Evolutionary conservation across 2,329 filamentous ascomycete genomes (phyloP).

Genomic region (Arthrobotrys sinensis): DNA sequence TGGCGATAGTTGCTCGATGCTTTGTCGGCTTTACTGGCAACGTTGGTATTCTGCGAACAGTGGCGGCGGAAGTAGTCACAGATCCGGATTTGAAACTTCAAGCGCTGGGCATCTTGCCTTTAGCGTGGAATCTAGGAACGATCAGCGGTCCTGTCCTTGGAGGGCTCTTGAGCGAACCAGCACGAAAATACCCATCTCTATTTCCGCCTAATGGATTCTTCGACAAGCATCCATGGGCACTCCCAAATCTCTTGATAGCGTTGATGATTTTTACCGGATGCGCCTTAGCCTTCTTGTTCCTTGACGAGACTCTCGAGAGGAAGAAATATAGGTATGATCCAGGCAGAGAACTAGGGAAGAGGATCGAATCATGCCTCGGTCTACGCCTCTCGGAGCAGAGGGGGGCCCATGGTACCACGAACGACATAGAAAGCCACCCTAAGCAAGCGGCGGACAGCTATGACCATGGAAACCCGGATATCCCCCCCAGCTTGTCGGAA

Average conservation of each 20-base stretch:
- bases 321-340: conserved; percentile 16
- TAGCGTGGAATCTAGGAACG: conserved; percentile 91
- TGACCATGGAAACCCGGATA: conserved; percentile 67
- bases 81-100: conserved; percentile 76
- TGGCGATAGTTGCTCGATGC: conserved; percentile 82
- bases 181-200: conserved; percentile 78
- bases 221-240: conserved; percentile 83
- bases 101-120: conserved; percentile 93
- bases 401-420: conserved; percentile 67
- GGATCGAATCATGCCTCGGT: conserved; percentile 65
- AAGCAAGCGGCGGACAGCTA: conserved; percentile 65
- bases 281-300: conserved; percentile 81
- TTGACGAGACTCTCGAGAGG: conserved; percentile 83
- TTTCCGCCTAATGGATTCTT: conserved; percentile 81
- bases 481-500: conserved; percentile 71
- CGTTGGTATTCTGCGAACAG: conserved; percentile 90
- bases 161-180: conserved; percentile 85
- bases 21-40: conserved; percentile 92
- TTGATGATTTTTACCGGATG: conserved; percentile 83
- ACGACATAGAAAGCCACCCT: conserved; percentile 71
- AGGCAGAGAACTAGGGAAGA: conserved; percentile 33
- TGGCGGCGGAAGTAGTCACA: conserved; percentile 89
- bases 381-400: conserved; percentile 70
- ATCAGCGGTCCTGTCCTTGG: conserved; percentile 91
- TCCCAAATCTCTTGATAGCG: conserved; percentile 90